Base-by-base conservation (phyloP, 2,329 filamentous ascomycete species). In the Ceratocystis ficicola region DNA sequence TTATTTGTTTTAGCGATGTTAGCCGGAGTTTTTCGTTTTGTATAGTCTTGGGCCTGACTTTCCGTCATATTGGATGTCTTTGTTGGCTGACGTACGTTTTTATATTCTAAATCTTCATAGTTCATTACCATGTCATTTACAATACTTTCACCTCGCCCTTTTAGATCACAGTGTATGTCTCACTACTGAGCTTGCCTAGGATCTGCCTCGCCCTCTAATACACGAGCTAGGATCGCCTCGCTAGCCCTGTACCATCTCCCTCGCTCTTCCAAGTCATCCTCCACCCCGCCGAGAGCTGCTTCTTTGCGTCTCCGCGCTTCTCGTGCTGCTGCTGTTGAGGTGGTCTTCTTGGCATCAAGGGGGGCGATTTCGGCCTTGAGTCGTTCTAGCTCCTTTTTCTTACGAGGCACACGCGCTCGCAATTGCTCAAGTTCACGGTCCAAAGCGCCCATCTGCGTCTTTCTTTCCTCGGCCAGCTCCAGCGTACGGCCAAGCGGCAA, bases 211-310 rank as follows among this genome's bases (percentile, higher is more conserved):
- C 41, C 30, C 25, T 62, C 61, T 61, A 66, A 28, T 25, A 68
- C 25, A n/a, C 44, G 64, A 71, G 77, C 83, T 73, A 91, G 73
- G 12, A 79, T 81, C 7, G 77, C 76, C 72, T 90, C 87, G n/a
- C 83, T 84, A 20, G 85, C 86, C 69, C 83, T 82, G 75, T 86
- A 85, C 89, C 89, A 93, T 69, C 88, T 79, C 5, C 86, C 89
- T 70, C 85, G 81, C 74, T 89, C 86, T 73, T 92, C 89, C 41
- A 91, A 74, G 71, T 92, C 87, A 70, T 90, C 88, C 17, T 83
- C 83, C 52, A 85, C 82, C 10, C 66, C 61, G 4, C 84, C 83
- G 6, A 86, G 76, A 7, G 84, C 81, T 10, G 81, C 81, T 71
- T 90, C 87, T 73, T 85, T 87, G 70, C 86, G 80, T 71, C 84